phyloP scores from a whole-genome alignment of 129 eudicot species.

The Flaveria brownii region DNA sequence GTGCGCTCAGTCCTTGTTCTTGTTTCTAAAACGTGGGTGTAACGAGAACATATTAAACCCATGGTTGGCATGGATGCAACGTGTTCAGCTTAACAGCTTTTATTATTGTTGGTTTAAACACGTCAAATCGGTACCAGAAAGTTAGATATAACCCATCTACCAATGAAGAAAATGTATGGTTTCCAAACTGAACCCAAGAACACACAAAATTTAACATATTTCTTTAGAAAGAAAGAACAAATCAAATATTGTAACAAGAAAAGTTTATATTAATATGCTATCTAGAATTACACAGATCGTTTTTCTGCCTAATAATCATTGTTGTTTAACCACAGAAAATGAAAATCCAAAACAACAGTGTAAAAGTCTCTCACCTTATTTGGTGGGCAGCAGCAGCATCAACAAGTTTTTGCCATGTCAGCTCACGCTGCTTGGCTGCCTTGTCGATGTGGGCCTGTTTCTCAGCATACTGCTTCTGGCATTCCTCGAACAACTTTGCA shows the following conservation, averaged over 20 bases:
- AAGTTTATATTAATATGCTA: constrained; percentile 20
- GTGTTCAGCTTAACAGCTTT: too few relatives aligned
- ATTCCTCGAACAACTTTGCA: constrained; percentile 63
- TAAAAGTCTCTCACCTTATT: background rate
- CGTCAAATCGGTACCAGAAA: background rate
- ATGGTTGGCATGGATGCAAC: too few relatives aligned
- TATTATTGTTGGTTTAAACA: too few relatives aligned
- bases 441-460: constrained; percentile 42
- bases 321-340: too few relatives aligned
- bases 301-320: constrained; percentile 13
- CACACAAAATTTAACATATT: background rate
- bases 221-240: constrained; percentile 3
- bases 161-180: background rate
- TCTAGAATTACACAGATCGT: constrained; percentile 8
- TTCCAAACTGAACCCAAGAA: background rate
- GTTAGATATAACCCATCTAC: background rate
- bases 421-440: constrained; percentile 47
- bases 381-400: constrained; percentile 31
- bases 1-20: too few relatives aligned
- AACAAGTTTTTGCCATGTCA: constrained; percentile 59
- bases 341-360: background rate
- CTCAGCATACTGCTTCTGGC: constrained; percentile 60
- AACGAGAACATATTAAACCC: too few relatives aligned
- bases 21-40: too few relatives aligned
- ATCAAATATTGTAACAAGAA: background rate